Conservation (phyloP, 768 basidiomycete species). For the Collybia mongolica region DNA sequence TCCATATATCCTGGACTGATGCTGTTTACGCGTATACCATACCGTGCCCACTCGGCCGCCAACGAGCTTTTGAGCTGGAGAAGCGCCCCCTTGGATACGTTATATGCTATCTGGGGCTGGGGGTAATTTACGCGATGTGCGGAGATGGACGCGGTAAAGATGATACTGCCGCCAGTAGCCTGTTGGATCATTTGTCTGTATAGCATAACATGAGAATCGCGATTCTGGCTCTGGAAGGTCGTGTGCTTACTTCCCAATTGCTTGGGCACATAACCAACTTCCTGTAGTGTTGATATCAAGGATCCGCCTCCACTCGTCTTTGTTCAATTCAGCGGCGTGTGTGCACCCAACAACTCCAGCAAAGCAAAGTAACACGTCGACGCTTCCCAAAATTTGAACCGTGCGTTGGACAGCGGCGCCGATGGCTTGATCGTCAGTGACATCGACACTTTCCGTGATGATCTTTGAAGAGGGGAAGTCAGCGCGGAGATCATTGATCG, state of each 20-base stretch:
- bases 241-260: conserved; percentile 31
- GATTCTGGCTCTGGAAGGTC: background rate
- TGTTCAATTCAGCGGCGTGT: conserved; percentile 27
- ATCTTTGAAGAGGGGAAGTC: conserved; percentile 35
- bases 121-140: conserved; percentile 41
- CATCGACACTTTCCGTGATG: conserved; percentile 30
- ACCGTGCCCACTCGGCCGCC: conserved; percentile 33
- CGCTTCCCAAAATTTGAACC: conserved; percentile 24
- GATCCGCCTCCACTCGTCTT: conserved; percentile 34
- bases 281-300: conserved; percentile 44
- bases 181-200: conserved; percentile 40
- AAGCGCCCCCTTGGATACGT: conserved; percentile 40
- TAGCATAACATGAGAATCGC: background rate
- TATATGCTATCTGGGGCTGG: conserved; percentile 39
- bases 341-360: conserved; percentile 37
- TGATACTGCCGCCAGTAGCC: conserved; percentile 37
- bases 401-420: conserved; percentile 23
- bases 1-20: conserved; percentile 45
- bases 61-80: conserved; percentile 36
- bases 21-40: conserved; percentile 42
- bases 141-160: conserved; percentile 43
- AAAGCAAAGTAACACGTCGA: conserved; percentile 40
- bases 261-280: conserved; percentile 43
- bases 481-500: conserved; percentile 13
- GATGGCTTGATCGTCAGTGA: conserved; percentile 29